Evolutionary conservation across 331 rosid species (phyloP), one percentile per base, ranked within the genome.

Genomic region (Ulmus americana): DNA sequence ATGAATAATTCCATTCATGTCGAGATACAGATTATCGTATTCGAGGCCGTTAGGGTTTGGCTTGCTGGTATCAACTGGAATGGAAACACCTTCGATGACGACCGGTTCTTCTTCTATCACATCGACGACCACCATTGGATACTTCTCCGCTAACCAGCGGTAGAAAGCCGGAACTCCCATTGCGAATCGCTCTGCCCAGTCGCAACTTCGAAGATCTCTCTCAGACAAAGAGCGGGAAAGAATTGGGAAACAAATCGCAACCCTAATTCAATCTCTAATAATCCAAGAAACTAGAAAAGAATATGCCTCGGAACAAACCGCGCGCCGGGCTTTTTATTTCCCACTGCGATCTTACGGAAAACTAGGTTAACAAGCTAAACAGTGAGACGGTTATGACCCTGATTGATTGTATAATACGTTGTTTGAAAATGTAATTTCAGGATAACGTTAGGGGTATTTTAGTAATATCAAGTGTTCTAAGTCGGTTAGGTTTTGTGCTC

Each of bases 151-250:
- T 22, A 94, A 70, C 99, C 99, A 94, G 41, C 91, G 70, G 9
- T 90, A 94, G 80, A 94, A 94, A 47, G 99, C 97, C 1, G 99
- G 99, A 52, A 94, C 99, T 77, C 99, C 99, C 99, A 94, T 92
- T 28, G 14, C 65, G 16, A 62, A 67, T 67, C 69, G 71, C 67
- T 59, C 47, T 44, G 69, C 53, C 58, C 57, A 28, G 35, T 28
- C 12, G 52, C 16, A 13, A 41, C 44, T 3, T 4, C 55, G 4
- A 45, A 11, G 69, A 69, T 58, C 62, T 67, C 20, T 8, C 20
- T 8, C 39, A 45, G 41, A 8, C 64, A 70, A 55, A 74, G 57
- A 52, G 72, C 73, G 47, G 45, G 52, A 47, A 53, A 70, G n/a
- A 9, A 40, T 28, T 4, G 28, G 16, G 55, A 14, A 51, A 55